Base-by-base conservation (phyloP, 208 protist genomes). In the Trypanosoma melophagium region DNA sequence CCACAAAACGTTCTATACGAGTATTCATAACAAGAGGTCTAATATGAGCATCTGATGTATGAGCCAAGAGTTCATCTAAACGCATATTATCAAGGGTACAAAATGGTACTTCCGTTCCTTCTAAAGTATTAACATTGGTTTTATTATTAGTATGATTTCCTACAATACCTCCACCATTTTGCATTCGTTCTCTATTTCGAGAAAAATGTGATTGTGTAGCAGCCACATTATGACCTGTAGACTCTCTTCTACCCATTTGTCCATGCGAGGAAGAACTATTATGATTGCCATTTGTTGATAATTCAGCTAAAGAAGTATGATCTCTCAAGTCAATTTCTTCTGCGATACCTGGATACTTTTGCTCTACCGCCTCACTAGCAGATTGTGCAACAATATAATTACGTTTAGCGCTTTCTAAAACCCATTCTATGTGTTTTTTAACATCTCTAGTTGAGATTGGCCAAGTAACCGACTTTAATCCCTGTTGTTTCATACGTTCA, bases 11-110 rank as follows among this genome's bases (percentile, higher is more conserved):
- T 66, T 96, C 94, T 63, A 97, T 95, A 68, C 89, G 84, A 41
- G 56, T 84, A 71, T 96, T 97, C 77, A 83, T 84, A 54, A 90
- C 89, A 10, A 97, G 74, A 13, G 94, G 94, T 41, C 92, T 86
- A 53, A 96, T 89, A 67, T 96, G 88, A 42, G 83, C 72, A 60
- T 97, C 94, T 2, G 86, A 84, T 7, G 35, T 21, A 66, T 92
- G 83, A n/a, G 71, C 72, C 22, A 96, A 66, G 17, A 96, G 54
- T 41, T 86, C 74, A n/a, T 69, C 66, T 3, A 89, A 40, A 17
- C 41, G 38, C 28, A 84, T 22, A 59, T 61, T 59, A 28, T 41
- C 44, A 19, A 69, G 24, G 42, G 25, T 14, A 45, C 3, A 19
- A 12, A 55, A 19, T 16, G 42, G 8, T 28, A 49, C 25, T 28